Percentiles rank a stretch among this genome's conserved stretches.
These are phyloP conservation scores for Cytidiella melzeri DNA, from an alignment of 768 basidiomycete genomes.

Conservation along the genomic window DNA sequence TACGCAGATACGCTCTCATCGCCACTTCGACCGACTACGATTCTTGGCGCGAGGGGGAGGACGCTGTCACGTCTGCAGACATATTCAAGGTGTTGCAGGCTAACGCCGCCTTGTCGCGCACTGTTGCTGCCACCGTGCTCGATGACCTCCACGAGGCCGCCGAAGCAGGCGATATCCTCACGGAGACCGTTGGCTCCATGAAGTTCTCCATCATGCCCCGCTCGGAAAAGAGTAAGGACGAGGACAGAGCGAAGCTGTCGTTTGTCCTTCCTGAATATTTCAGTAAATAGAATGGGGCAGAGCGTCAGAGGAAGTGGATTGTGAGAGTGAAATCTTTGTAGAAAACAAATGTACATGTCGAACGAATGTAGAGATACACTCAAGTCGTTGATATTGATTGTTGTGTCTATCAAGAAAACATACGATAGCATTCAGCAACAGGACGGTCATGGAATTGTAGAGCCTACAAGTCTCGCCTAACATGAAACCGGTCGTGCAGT, in stretches of 20 bases:
- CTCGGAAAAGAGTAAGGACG: conserved; percentile 44
- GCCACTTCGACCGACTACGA: conserved; percentile 94
- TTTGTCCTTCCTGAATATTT: conserved; percentile 82
- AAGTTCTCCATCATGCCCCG: conserved; percentile 77
- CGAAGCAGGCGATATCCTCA: conserved; percentile 46
- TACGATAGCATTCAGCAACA: no score
- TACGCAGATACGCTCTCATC: conserved; percentile 81
- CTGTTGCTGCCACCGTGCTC: conserved; percentile 63
- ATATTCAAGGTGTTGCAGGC: conserved; percentile 82
- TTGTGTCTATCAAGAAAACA: no score
- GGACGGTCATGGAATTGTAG: no score
- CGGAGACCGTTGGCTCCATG: conserved; percentile 79
- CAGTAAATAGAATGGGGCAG: conserved; percentile 1
- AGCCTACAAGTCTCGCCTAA: no score
- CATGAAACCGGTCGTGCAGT: no score
- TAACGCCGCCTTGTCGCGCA: conserved; percentile 84
- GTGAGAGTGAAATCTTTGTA: no score
- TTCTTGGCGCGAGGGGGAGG: conserved; percentile 80
- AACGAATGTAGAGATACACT: no score
- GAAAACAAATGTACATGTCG: no score
- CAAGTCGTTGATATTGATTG: no score
- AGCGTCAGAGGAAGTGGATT: neutral
- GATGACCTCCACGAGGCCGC: conserved; percentile 62
- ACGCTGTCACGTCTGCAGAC: conserved; percentile 83
- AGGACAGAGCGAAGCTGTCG: conserved; percentile 61